These are phyloP conservation scores for Corchorus olitorius DNA, from an alignment of 345 rosid species.

Conservation along the genomic window DNA sequence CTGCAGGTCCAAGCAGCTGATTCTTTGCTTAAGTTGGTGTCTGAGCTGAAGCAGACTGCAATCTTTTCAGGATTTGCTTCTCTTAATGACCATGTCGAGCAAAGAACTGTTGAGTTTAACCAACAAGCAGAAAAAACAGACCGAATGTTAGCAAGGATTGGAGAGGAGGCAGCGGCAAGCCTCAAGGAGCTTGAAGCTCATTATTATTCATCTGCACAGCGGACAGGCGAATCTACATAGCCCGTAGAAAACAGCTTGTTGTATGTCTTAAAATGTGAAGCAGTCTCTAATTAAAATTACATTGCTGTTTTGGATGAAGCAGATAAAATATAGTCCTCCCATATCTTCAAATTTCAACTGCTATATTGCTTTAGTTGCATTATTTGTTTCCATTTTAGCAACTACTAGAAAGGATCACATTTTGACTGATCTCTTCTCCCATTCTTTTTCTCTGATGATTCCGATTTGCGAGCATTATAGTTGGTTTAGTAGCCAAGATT, in stretches of 20 bases:
- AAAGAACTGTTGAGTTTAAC: slow-evolving; percentile 64
- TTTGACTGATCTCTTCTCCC: no score
- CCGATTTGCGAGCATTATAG: no score
- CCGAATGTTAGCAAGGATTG: slow-evolving; percentile 63
- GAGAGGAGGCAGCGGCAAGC: slow-evolving; percentile 85
- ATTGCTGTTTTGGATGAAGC: not conserved
- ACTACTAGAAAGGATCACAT: no score
- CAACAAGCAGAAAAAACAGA: slow-evolving; percentile 67
- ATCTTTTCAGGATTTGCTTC: slow-evolving; percentile 95
- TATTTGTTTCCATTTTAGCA: not conserved
- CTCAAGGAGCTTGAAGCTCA: slow-evolving; percentile 84
- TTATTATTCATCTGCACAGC: slow-evolving; percentile 73
- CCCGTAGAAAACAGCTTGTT: not conserved
- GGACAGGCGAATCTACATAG: slow-evolving; percentile 26
- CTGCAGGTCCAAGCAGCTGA: slow-evolving; percentile 90
- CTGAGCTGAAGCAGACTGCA: slow-evolving; percentile 86
- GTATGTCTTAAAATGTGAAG: not conserved
- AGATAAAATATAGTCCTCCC: not conserved
- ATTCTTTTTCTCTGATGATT: no score
- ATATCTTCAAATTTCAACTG: not conserved
- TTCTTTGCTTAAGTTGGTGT: slow-evolving; percentile 80
- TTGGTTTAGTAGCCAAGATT: not conserved
- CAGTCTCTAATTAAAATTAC: not conserved
- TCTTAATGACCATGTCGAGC: slow-evolving; percentile 81
- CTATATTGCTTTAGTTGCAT: not conserved